Conservation (phyloP, 148 eudicot species). For the Selenicereus undatus region DNA sequence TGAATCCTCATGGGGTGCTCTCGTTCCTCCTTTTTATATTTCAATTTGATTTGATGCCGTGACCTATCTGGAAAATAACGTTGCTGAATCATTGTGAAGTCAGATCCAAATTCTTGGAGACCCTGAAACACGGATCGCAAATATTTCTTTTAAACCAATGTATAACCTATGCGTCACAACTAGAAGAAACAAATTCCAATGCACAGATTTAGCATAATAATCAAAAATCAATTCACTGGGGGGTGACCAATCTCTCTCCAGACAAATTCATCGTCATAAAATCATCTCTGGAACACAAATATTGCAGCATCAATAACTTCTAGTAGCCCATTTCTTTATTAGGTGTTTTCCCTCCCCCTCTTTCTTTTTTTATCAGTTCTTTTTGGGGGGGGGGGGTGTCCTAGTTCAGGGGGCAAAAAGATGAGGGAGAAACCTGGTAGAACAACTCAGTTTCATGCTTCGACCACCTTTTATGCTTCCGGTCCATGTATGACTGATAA, state of each 20-base stretch:
- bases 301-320: neutral
- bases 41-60: conserved; percentile 3
- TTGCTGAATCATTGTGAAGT: neutral
- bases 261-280: neutral
- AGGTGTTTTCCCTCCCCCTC: neutral
- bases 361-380: no score
- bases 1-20: conserved; percentile 5
- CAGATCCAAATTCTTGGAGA: conserved; percentile 3
- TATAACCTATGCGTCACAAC: neutral
- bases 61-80: neutral
- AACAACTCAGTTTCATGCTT: conserved; percentile 82
- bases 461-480: conserved; percentile 60
- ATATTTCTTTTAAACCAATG: neutral
- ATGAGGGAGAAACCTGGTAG: conserved; percentile 48
- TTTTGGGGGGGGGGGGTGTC: neutral
- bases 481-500: conserved; percentile 51
- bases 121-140: neutral
- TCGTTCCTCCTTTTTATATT: conserved; percentile 3
- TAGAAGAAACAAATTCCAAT: neutral
- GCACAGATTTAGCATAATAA: neutral
- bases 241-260: neutral
- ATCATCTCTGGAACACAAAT: neutral
- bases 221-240: neutral
- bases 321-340: neutral
- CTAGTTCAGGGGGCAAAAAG: neutral